phyloP scores from a whole-genome alignment of 352 stramenopile species.

The Phytopythium litorale region DNA sequence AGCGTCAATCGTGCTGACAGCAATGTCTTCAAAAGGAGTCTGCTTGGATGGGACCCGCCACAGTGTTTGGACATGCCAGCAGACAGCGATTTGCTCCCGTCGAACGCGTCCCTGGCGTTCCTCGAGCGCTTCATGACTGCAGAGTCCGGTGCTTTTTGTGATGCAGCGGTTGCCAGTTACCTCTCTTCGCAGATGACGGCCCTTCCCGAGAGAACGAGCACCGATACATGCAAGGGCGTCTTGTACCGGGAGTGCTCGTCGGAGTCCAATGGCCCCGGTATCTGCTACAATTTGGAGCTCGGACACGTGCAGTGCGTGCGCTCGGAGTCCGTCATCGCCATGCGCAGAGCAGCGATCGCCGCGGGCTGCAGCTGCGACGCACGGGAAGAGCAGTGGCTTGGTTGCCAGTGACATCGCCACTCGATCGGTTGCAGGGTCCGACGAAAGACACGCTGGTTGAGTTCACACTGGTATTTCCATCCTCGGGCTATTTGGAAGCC shows the following conservation, averaged over 20 bases:
- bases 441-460: not conserved
- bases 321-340: conserved; percentile 15
- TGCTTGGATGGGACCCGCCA: not conserved
- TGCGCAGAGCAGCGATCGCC: conserved; percentile 20
- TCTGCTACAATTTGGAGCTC: conserved; percentile 27
- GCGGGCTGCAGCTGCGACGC: conserved; percentile 14
- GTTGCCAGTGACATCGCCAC: conserved; percentile 8
- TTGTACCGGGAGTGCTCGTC: conserved; percentile 21
- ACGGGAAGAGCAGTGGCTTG: conserved; percentile 22
- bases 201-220: not conserved
- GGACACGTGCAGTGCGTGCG: conserved; percentile 15
- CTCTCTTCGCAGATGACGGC: not conserved
- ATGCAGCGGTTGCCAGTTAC: not conserved
- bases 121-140: not conserved
- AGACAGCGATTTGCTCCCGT: not conserved
- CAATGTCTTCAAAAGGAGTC: not conserved
- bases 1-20: not conserved
- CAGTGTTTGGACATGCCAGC: not conserved
- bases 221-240: conserved; percentile 16
- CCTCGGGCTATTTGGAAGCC: not conserved
- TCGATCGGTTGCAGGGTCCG: not conserved
- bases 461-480: not conserved
- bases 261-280: conserved; percentile 11
- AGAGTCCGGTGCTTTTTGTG: not conserved
- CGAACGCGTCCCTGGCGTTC: not conserved